phyloP scores from a whole-genome alignment of 768 basidiomycete species.

The Kwoniella europaea region DNA sequence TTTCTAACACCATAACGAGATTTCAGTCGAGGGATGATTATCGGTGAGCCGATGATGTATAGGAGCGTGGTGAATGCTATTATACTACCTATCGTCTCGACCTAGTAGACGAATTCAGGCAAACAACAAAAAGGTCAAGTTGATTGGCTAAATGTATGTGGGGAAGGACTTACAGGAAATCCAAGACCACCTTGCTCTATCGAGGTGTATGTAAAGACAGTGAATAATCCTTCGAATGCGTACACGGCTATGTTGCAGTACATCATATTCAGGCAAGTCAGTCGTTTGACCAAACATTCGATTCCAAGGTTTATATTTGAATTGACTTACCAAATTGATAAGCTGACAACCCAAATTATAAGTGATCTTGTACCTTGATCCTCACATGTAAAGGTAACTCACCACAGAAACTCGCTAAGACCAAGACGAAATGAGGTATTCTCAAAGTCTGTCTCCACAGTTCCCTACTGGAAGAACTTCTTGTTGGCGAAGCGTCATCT shows the following conservation, averaged over 20 bases:
- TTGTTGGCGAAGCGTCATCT: no score
- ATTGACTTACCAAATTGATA: not conserved
- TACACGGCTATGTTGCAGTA: not conserved
- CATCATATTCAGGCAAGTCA: not conserved
- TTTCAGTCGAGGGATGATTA: conserved; percentile 35
- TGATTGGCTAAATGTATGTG: not conserved
- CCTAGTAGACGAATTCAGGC: not conserved
- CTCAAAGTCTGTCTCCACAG: not conserved
- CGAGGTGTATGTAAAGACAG: conserved; percentile 40
- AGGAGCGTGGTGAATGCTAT: not conserved
- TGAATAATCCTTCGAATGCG: conserved; percentile 31
- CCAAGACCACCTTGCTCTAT: conserved; percentile 39
- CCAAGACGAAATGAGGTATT: conserved; percentile 11
- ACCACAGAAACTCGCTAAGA: conserved; percentile 1
- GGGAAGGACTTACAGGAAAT: conserved; percentile 31
- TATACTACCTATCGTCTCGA: conserved; percentile 8
- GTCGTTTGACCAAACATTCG: not conserved
- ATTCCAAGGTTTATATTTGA: not conserved
- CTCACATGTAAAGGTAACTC: not conserved
- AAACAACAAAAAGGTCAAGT: not conserved
- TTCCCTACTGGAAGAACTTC: not conserved
- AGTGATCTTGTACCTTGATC: not conserved
- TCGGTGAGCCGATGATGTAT: conserved; percentile 34
- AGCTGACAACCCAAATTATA: not conserved
- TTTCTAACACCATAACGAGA: conserved; percentile 24